Conservation (phyloP, 306 rosid species). For the Echinosophora koreensis region DNA sequence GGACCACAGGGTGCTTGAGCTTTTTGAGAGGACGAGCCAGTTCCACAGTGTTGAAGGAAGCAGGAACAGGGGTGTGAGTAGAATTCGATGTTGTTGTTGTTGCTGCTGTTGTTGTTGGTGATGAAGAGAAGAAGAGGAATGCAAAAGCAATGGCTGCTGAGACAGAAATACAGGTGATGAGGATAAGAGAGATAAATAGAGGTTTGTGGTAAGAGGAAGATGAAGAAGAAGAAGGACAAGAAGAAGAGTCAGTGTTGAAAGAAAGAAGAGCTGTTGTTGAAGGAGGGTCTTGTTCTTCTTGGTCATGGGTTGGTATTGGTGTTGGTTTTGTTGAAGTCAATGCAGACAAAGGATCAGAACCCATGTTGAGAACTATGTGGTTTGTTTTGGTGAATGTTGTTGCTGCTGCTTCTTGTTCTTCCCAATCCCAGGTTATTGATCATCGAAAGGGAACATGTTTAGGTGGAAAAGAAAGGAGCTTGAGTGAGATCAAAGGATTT, state of each 20-base stretch:
- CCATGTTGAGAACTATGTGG: conserved; percentile 54
- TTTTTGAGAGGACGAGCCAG: conserved; percentile 72
- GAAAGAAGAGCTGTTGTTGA: conserved; percentile 71
- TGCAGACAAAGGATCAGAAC: conserved; percentile 58
- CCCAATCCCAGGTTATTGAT: conserved; percentile 19
- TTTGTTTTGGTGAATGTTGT: not conserved
- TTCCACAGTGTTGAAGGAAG: conserved; percentile 31
- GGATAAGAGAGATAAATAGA: conserved; percentile 70
- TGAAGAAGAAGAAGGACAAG: conserved; percentile 42
- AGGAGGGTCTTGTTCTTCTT: conserved; percentile 69
- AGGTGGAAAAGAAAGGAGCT: conserved; percentile 13
- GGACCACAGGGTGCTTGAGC: conserved; percentile 69
- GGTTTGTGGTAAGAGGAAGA: conserved; percentile 51
- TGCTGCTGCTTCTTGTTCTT: not conserved
- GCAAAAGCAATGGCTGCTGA: conserved; percentile 79
- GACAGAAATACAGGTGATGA: conserved; percentile 68
- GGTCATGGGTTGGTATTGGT: conserved; percentile 59
- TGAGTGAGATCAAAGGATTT: conserved; percentile 39
- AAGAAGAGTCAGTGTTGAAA: conserved; percentile 64
- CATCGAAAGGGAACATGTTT: not conserved
- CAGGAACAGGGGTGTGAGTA: not conserved
- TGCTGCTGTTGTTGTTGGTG: not conserved
- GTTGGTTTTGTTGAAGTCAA: conserved; percentile 53
- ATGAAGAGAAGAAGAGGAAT: conserved; percentile 65
- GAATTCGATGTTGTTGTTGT: not conserved